These are phyloP conservation scores for Penicillium argentinense DNA, from an alignment of 495 filamentous ascomycete genomes.

Conservation along the genomic window DNA sequence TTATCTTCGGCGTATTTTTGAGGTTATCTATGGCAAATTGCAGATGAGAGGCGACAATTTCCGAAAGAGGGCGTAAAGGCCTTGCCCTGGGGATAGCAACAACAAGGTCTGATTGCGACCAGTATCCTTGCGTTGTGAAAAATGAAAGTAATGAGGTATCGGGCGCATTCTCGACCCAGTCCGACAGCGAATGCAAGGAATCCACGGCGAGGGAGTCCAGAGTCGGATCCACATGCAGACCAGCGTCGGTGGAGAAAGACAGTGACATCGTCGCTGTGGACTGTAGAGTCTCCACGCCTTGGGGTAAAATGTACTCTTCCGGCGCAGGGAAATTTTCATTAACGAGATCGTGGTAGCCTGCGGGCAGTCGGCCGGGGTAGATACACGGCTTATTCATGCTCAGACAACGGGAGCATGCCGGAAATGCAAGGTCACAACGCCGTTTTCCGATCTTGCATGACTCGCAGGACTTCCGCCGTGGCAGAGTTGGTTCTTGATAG, in stretches of 20 bases:
- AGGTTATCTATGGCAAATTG: slow-evolving; percentile 46
- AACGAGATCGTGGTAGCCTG: slow-evolving; percentile 1
- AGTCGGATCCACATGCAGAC: too few species aligned
- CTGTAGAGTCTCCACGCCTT: background rate
- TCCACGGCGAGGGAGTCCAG: too few species aligned
- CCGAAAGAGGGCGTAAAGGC: slow-evolving; percentile 10
- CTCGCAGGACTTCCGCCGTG: slow-evolving; percentile 51
- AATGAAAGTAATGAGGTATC: too few species aligned
- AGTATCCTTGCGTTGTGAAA: too few species aligned
- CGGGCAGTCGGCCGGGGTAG: slow-evolving; percentile 36
- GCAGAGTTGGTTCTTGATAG: slow-evolving; percentile 24
- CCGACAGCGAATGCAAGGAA: too few species aligned
- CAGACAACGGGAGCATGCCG: slow-evolving; percentile 48
- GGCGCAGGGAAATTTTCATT: background rate
- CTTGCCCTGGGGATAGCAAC: slow-evolving; percentile 8
- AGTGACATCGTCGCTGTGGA: background rate
- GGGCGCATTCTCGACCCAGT: too few species aligned
- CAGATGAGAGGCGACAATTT: slow-evolving; percentile 33
- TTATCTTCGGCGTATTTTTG: slow-evolving; percentile 40
- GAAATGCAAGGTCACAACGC: slow-evolving; percentile 49
- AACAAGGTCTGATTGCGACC: too few species aligned
- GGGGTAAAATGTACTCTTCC: too few species aligned
- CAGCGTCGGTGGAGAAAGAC: too few species aligned
- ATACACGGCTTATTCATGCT: slow-evolving; percentile 40
- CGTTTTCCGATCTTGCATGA: slow-evolving; percentile 55